Evolutionary conservation across 163 green algal genomes (phyloP).

Genomic region (Scenedesmus sp.): DNA sequence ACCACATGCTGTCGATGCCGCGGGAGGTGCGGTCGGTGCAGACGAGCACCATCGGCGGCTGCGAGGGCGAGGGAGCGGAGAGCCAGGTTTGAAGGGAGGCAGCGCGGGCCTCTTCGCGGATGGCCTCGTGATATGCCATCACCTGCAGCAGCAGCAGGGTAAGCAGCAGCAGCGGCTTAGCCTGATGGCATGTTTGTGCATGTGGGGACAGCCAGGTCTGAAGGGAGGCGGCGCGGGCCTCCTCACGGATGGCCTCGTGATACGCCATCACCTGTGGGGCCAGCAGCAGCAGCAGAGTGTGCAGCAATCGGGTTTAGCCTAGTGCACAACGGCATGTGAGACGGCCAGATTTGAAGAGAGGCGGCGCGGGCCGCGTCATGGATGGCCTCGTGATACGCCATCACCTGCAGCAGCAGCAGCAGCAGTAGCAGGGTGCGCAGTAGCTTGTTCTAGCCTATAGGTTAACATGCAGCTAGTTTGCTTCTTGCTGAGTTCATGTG

Average conservation of each 20-base stretch:
- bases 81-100: conserved; percentile 73
- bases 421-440: neutral
- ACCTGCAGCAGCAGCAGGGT: conserved; percentile 54
- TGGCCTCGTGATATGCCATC: conserved; percentile 91
- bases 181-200: no score
- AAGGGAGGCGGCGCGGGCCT: no score
- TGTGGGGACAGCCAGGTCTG: no score
- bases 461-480: no score
- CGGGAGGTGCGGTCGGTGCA: conserved; percentile 90
- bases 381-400: conserved; percentile 76
- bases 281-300: neutral
- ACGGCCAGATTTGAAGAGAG: no score
- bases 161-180: no score
- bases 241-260: conserved; percentile 40
- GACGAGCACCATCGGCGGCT: conserved; percentile 80
- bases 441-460: no score
- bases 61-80: conserved; percentile 11
- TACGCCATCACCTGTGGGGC: conserved; percentile 79
- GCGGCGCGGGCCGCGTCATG: no score
- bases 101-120: conserved; percentile 69
- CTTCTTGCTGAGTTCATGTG: no score
- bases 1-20: conserved; percentile 75
- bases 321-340: no score
- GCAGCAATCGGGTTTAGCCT: no score
- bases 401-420: conserved; percentile 57